A percentile compares a stretch with the other conserved stretches of the same genome.
These are phyloP conservation scores for Hymenoscyphus scutula DNA, from an alignment of 2,329 filamentous ascomycete species.

Conservation along the genomic window DNA sequence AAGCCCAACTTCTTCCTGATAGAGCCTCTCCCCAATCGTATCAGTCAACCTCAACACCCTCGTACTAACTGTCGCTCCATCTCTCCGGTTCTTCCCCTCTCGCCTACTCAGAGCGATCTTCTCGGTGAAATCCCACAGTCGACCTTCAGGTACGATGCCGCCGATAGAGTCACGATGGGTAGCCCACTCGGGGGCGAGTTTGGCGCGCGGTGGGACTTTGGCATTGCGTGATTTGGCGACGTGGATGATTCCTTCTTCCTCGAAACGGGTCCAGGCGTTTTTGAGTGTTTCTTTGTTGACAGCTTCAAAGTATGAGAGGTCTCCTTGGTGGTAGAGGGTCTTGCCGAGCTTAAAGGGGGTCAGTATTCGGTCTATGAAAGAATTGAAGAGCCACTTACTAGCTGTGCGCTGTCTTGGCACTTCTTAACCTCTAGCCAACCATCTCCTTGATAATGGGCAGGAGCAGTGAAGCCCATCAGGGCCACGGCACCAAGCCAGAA, in stretches of 20 bases:
- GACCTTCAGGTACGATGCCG: constrained; percentile 65
- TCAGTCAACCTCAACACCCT: constrained; percentile 79
- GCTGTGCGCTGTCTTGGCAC: constrained; percentile 76
- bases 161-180: constrained; percentile 65
- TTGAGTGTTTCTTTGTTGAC: constrained; percentile 98
- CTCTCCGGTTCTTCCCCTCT: constrained; percentile 94
- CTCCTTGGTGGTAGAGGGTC: constrained; percentile 95
- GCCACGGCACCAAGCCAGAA: constrained; percentile 89
- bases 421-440: constrained; percentile 76
- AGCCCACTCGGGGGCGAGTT: constrained; percentile 72
- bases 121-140: constrained; percentile 89
- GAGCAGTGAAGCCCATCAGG: constrained; percentile 81
- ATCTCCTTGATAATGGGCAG: constrained; percentile 52
- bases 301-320: constrained; percentile 94
- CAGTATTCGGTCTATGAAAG: constrained; percentile 23
- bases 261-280: constrained; percentile 84
- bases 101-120: constrained; percentile 77
- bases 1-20: constrained; percentile 49
- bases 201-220: constrained; percentile 60
- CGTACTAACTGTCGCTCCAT: constrained; percentile 82
- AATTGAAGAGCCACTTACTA: constrained; percentile 53
- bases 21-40: constrained; percentile 67
- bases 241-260: constrained; percentile 85
- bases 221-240: constrained; percentile 66
- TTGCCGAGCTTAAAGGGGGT: constrained; percentile 69